Evolutionary conservation across 1,284 basidiomycete genomes (phyloP), one percentile per base, ranked within the genome.

Genomic region (Pyrrhoderma noxium): DNA sequence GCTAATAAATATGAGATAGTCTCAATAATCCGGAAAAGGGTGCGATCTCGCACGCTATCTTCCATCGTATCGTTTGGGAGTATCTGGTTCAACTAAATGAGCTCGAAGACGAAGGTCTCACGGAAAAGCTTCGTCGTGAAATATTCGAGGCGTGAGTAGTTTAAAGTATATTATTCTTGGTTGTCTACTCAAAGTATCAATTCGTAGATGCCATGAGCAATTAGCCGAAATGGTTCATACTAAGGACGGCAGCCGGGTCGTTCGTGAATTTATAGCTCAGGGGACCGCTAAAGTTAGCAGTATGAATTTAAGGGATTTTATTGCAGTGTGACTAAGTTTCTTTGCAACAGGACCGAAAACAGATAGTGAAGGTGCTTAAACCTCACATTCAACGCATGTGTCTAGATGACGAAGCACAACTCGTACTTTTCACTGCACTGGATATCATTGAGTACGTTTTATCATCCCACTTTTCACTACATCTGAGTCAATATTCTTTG

Each of bases 181-280:
- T 16, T 42, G 3, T 46, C 16, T 45, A 35, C 22, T 50, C 48
- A 23, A 36, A 18, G 19, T 31, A 5, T 11, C 5, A 11, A 49
- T 55, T 16, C 31, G 49, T 38, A 89, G 85, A 46, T 87, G 85
- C 61, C 81, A 89, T 59, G 91, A 94, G 51, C 74, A 83, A 16
- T 70, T 93, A 7, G 85, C 90, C 1, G 91, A 94, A 61, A 89
- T 93, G 74, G 89, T 93, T 0, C 92, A 95, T 62, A 94, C 92
- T 22, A 89, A 82, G 62, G 89, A 94, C 62, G 91, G 91, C 11
- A 89, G 88, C 50, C 80, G 88, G n/a, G 80, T 78, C 19, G 89
- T 88, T 1, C 79, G 91, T 39, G 84, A 90, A 57, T 85, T 94
- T 62, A 74, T 93, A 35, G 89, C 82, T 0, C 74, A 78, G 49